A percentile compares a stretch with the other conserved stretches of the same genome.
Conservation (phyloP, 306 rosid species). For the Lathyrus aphaca region DNA sequence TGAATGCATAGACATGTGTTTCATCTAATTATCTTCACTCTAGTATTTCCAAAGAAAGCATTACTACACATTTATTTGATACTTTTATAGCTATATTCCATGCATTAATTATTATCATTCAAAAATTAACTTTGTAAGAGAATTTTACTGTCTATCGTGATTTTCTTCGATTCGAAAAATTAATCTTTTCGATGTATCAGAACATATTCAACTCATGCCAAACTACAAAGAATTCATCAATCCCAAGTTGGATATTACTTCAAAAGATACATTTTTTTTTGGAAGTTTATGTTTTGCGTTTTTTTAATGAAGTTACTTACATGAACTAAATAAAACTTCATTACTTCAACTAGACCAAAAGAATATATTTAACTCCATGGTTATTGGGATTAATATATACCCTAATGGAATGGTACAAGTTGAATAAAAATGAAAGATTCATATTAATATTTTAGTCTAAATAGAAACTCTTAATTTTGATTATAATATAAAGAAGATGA, state of each 20-base stretch:
- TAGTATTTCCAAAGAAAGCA: neutral
- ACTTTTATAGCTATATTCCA: neutral
- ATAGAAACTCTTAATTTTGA: too few relatives aligned
- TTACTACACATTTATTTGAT: neutral
- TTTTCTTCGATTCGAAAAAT: too few relatives aligned
- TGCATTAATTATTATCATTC: neutral
- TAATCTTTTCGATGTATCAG: too few relatives aligned
- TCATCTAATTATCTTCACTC: neutral
- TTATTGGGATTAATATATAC: too few relatives aligned
- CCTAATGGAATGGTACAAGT: too few relatives aligned
- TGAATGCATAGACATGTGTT: neutral
- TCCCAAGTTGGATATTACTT: slow-evolving; percentile 27
- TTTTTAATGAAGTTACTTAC: neutral
- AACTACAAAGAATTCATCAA: slow-evolving; percentile 10
- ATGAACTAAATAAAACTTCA: neutral
- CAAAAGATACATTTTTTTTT: slow-evolving; percentile 35
- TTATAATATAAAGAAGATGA: too few relatives aligned
- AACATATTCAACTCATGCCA: too few relatives aligned
- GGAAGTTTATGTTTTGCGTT: slow-evolving; percentile 24
- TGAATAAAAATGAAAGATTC: too few relatives aligned
- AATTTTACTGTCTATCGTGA: too few relatives aligned
- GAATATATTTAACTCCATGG: too few relatives aligned
- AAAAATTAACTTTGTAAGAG: too few relatives aligned
- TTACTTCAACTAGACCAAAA: neutral
- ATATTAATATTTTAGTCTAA: too few relatives aligned